These are phyloP conservation scores for Trichoderma aggressivum DNA, from an alignment of 2,329 filamentous ascomycete genomes.

Conservation along the genomic window DNA sequence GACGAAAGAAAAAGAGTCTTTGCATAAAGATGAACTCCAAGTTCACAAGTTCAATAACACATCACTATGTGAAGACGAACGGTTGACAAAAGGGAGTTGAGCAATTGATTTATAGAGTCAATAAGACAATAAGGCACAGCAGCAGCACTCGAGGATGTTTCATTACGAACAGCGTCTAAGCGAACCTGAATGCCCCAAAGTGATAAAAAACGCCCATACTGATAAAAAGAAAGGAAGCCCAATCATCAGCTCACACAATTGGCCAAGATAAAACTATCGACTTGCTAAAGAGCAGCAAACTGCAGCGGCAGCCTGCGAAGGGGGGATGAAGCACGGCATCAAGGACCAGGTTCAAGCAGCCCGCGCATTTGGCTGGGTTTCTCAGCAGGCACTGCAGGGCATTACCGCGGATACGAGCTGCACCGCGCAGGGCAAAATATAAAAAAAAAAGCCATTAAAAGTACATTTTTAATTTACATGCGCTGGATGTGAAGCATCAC, in stretches of 20 bases:
- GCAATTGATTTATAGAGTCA: slow-evolving; percentile 1
- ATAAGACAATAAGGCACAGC: not conserved
- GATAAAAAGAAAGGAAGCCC: not conserved
- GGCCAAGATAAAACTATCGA: slow-evolving; percentile 6
- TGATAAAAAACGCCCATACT: not conserved
- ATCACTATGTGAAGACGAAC: not conserved
- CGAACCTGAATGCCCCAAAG: not conserved
- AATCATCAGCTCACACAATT: not conserved
- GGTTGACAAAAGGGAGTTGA: not conserved
- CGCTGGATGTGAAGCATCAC: not conserved
- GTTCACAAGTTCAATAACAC: not conserved
- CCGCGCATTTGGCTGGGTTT: not conserved
- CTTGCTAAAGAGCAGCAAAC: not conserved
- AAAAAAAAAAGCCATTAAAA: not conserved
- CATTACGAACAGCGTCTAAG: not conserved
- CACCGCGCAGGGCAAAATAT: not conserved
- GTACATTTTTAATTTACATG: not conserved
- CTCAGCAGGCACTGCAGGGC: not conserved
- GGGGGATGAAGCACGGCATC: not conserved
- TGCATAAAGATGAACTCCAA: not conserved
- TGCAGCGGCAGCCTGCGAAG: not conserved
- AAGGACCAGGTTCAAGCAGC: not conserved
- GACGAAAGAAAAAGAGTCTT: not conserved
- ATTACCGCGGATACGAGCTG: not conserved
- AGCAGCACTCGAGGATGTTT: not conserved